These are phyloP conservation scores for Coemansia sp. DNA, from an alignment of 192 early-diverging fungal species.

Conservation along the genomic window DNA sequence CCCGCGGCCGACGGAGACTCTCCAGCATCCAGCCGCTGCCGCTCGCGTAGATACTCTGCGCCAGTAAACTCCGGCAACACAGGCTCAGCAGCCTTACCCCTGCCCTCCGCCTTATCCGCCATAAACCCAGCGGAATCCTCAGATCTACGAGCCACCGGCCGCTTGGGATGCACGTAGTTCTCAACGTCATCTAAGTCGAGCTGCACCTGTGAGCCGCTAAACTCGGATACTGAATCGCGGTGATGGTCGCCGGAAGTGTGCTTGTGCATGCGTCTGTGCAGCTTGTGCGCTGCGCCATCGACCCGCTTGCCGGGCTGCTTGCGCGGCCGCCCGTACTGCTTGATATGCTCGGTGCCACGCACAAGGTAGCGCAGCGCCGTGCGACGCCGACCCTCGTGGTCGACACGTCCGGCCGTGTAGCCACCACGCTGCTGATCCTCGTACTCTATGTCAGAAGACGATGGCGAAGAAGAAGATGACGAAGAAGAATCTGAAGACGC, in stretches of 20 bases:
- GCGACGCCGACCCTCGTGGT: slow-evolving; percentile 26
- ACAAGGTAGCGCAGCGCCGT: slow-evolving; percentile 44
- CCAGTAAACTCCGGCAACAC: slow-evolving; percentile 36
- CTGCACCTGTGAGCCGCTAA: slow-evolving; percentile 22
- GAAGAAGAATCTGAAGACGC: slow-evolving; percentile 8
- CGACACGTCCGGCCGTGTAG: slow-evolving; percentile 18
- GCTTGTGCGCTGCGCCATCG: not conserved
- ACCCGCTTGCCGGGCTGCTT: not conserved
- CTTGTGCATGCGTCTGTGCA: slow-evolving; percentile 34
- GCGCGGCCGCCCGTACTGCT: slow-evolving; percentile 26
- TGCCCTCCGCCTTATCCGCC: slow-evolving; percentile 12
- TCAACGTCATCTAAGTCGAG: slow-evolving; percentile 49
- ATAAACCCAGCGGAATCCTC: slow-evolving; percentile 28
- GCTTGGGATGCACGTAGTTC: slow-evolving; percentile 46
- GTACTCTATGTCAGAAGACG: slow-evolving; percentile 20
- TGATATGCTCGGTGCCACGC: slow-evolving; percentile 52
- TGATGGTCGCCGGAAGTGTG: slow-evolving; percentile 11
- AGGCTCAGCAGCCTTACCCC: slow-evolving; percentile 16
- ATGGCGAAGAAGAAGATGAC: slow-evolving; percentile 14
- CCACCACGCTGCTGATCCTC: slow-evolving; percentile 8
- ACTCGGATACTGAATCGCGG: slow-evolving; percentile 49
- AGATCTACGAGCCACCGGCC: not conserved
- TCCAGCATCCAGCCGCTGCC: not conserved
- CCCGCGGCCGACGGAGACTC: not conserved
- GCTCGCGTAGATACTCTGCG: slow-evolving; percentile 41